Percentiles rank a stretch among this genome's conserved stretches.
phyloP scores from a whole-genome alignment of 2,329 filamentous ascomycete species.

The Alternaria postmessia region DNA sequence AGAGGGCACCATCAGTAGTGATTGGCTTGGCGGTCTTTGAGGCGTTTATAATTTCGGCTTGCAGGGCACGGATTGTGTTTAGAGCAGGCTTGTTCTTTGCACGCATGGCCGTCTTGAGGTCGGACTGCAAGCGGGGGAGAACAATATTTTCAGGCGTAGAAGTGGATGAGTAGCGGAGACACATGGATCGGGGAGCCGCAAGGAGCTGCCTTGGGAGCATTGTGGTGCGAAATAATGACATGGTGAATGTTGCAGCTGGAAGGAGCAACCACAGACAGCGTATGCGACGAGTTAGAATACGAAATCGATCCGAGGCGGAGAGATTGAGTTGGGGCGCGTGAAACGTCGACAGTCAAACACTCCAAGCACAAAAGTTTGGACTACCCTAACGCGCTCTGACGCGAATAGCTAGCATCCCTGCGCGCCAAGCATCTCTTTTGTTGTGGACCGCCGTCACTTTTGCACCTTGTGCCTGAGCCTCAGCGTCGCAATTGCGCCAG shows the following conservation, averaged over 20 bases:
- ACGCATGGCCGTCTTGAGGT: constrained; percentile 59
- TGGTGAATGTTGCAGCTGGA: constrained; percentile 15
- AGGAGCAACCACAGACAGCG: not conserved
- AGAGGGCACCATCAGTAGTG: constrained; percentile 72
- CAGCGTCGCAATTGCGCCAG: constrained; percentile 41
- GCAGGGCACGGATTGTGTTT: constrained; percentile 71
- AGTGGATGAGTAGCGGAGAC: constrained; percentile 33
- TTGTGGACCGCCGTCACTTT: constrained; percentile 35
- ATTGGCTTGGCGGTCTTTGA: constrained; percentile 77
- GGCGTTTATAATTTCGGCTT: constrained; percentile 76
- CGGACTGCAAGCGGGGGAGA: constrained; percentile 55
- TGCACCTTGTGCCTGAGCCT: constrained; percentile 29
- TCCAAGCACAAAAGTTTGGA: constrained; percentile 18
- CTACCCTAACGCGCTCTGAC: constrained; percentile 25
- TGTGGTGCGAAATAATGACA: constrained; percentile 38
- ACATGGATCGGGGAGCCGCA: constrained; percentile 21
- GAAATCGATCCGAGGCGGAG: not conserved
- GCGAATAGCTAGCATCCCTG: constrained; percentile 29
- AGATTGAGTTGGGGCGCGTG: not conserved
- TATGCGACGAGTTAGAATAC: not conserved
- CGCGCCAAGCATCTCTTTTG: constrained; percentile 38
- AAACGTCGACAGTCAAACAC: not conserved
- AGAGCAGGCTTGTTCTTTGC: constrained; percentile 66
- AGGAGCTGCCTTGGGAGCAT: constrained; percentile 27
- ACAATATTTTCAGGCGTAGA: constrained; percentile 34